Conservation (phyloP, 1,139 yeast genomes). For the Magnusiomyces paraingens region DNA sequence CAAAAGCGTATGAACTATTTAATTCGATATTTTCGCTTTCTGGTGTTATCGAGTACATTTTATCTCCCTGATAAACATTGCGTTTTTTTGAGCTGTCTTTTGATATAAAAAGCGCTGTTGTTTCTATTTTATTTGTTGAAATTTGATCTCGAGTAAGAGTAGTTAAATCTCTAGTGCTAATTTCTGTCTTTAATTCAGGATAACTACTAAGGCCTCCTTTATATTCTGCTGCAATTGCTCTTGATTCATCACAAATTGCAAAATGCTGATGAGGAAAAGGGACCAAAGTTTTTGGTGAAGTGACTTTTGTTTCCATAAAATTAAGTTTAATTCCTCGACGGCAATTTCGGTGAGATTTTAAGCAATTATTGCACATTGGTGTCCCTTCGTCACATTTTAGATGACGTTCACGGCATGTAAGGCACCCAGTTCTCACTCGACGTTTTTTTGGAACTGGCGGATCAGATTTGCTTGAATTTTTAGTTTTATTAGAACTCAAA, state of each 20-base stretch:
- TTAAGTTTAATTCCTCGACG: constrained; percentile 18
- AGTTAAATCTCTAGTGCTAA: background rate
- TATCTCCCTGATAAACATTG: no score
- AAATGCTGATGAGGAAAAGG: constrained; percentile 5
- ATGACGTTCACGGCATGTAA: constrained; percentile 19
- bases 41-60: no score
- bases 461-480: background rate
- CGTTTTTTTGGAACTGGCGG: constrained; percentile 7
- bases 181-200: constrained; percentile 4
- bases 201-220: constrained; percentile 15
- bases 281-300: constrained; percentile 12
- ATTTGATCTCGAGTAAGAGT: background rate
- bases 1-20: no score
- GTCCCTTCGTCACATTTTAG: constrained; percentile 17
- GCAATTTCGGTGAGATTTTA: constrained; percentile 16
- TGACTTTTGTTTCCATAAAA: constrained; percentile 17
- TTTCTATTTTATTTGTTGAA: no score
- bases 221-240: constrained; percentile 18
- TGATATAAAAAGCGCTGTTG: no score
- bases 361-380: constrained; percentile 17
- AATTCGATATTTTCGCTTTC: no score
- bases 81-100: no score
- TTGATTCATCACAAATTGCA: constrained; percentile 18
- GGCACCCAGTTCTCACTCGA: constrained; percentile 17
- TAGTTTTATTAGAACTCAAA: background rate